Percentiles rank a stretch among this genome's conserved stretches.
Conservation (phyloP, 2,329 filamentous ascomycete species). For the Pseudopyricularia javanii region DNA sequence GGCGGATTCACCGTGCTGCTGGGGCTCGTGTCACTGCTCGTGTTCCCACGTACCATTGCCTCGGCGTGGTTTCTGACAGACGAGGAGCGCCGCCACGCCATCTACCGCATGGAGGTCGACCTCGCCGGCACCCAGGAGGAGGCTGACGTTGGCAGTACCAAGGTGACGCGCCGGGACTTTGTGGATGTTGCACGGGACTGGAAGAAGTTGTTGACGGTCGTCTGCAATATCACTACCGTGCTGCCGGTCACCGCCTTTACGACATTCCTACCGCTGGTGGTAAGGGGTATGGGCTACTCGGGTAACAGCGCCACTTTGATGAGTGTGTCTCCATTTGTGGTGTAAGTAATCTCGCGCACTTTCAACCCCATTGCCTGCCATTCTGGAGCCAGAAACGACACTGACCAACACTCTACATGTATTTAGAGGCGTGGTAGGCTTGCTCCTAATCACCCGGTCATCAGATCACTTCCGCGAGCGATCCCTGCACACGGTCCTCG, state of each 20-base stretch:
- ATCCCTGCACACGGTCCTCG: slow-evolving; percentile 10
- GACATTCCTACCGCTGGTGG: slow-evolving; percentile 26
- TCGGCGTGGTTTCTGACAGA: slow-evolving; percentile 39
- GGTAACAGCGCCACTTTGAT: slow-evolving; percentile 5
- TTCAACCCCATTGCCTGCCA: too few relatives aligned
- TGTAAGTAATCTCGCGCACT: not conserved
- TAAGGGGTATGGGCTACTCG: slow-evolving; percentile 6
- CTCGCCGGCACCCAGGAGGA: slow-evolving; percentile 4
- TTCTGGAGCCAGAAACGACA: too few relatives aligned
- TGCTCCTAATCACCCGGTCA: slow-evolving; percentile 9
- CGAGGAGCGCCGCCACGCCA: slow-evolving; percentile 32
- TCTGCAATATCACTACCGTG: slow-evolving; percentile 24
- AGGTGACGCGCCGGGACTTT: slow-evolving; percentile 8
- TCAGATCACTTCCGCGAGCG: slow-evolving; percentile 11
- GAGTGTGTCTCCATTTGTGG: slow-evolving; percentile 6
- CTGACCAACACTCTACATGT: too few relatives aligned
- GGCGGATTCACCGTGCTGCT: slow-evolving; percentile 27
- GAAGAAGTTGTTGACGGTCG: slow-evolving; percentile 14
- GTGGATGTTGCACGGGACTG: slow-evolving; percentile 12
- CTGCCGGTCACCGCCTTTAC: slow-evolving; percentile 25
- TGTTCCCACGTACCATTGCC: slow-evolving; percentile 37
- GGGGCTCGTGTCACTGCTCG: slow-evolving; percentile 40
- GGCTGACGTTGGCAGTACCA: slow-evolving; percentile 14
- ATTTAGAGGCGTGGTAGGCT: slow-evolving; percentile 4
- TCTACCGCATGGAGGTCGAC: slow-evolving; percentile 3